Evolutionary conservation across 306 rosid species (phyloP).

Genomic region (Hippophae rhamnoides): DNA sequence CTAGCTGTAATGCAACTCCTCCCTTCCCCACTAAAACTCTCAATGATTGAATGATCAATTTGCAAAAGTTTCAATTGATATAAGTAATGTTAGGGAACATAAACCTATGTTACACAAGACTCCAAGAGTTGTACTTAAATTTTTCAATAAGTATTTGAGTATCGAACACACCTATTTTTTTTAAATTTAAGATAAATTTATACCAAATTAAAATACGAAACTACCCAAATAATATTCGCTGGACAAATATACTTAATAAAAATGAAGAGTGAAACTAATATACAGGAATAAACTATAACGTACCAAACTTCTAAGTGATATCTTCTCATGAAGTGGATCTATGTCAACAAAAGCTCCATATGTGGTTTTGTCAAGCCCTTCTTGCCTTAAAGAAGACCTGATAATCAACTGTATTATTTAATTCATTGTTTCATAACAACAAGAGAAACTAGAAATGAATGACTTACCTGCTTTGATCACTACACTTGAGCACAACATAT

Average conservation of each 20-base stretch:
- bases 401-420: too few relatives aligned
- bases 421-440: neutral
- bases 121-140: too few relatives aligned
- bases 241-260: too few relatives aligned
- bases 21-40: constrained; percentile 66
- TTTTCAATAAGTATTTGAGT: too few relatives aligned
- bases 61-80: too few relatives aligned
- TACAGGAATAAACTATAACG: constrained; percentile 12
- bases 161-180: too few relatives aligned
- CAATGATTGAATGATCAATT: constrained; percentile 49
- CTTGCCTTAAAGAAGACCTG: constrained; percentile 50
- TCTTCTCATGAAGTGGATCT: constrained; percentile 43
- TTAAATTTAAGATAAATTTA: too few relatives aligned
- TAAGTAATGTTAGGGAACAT: too few relatives aligned
- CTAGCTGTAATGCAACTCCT: constrained; percentile 51
- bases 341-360: constrained; percentile 57
- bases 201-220: too few relatives aligned
- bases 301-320: constrained; percentile 68
- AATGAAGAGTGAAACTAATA: too few relatives aligned
- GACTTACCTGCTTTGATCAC: constrained; percentile 63
- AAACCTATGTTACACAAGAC: too few relatives aligned
- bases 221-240: neutral
- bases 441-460: neutral
- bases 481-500: constrained; percentile 53
- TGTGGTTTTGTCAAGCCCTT: constrained; percentile 45